Base-by-base conservation (phyloP, 2,329 filamentous ascomycete genomes). In the Colletotrichum echinochloae region DNA sequence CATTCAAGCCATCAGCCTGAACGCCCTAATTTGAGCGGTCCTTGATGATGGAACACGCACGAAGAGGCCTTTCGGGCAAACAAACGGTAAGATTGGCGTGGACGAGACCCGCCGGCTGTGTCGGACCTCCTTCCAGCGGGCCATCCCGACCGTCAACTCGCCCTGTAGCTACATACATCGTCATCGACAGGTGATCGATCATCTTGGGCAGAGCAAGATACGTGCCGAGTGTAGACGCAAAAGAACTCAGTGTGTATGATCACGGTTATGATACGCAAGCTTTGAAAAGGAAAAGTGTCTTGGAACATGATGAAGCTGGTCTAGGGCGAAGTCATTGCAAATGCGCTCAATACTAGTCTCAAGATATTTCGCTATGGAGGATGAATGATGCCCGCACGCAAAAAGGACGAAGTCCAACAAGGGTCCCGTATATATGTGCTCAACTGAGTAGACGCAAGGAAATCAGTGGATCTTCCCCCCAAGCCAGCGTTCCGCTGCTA, bases 401-500 rank as follows among this genome's bases (percentile, higher is more conserved):
- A 26, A 23, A 48, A 23, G 44, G 33, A 51, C 59, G 8, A 33
- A 48, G 26, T 44, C 37, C n/a, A 64, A 44, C 9, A 54, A 61
- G 37, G 48, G n/a, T 61, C 37, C 28, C 14, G 28, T 44, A 20
- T 48, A 26, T 59, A 37, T 48, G 14, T 68, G 28, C 20, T 49
- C 12, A 37, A 18, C 49, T 35, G 30, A 57, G 23, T 37, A 66
- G 51, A 60, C 46, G 49, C 20, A 62, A 67, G 44, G 46, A 66
- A 70, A 57, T 23, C 23, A 54, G 18, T 33, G 16, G 23, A 46
- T 48, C 49, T 28, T 48, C 41, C 39, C 63, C 26, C 33, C 33
- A 66, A 56, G 44, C 52, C 63, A 66, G 26, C 48, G 46, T 28
- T 57, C 56, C 56, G 56, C 55, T 70, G 60, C 41, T 49, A 39